Conservation (phyloP, 768 basidiomycete genomes). For the Russula earlei region DNA sequence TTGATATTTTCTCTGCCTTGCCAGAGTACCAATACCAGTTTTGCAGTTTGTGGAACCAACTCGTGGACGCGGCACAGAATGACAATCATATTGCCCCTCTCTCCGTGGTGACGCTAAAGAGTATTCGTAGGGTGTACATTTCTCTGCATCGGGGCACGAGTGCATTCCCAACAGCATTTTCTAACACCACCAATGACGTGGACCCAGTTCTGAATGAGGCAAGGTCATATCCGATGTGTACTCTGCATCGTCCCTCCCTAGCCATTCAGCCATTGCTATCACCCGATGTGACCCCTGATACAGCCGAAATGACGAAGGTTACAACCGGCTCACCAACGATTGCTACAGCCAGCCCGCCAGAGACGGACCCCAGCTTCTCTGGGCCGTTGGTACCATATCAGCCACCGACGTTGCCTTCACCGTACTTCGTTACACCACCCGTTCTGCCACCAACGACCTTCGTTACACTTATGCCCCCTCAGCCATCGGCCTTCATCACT, state of each 20-base stretch:
- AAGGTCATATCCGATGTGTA: neutral
- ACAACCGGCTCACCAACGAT: no score
- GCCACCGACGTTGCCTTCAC: no score
- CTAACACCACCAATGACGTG: neutral
- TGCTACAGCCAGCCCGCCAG: no score
- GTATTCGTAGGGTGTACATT: neutral
- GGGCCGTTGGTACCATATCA: no score
- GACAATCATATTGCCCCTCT: neutral
- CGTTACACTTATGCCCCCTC: no score
- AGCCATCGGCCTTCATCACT: no score
- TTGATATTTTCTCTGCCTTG: neutral
- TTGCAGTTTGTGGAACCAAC: slow-evolving; percentile 2
- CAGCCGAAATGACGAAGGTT: no score
- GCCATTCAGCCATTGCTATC: neutral
- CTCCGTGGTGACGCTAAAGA: neutral
- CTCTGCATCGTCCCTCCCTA: neutral
- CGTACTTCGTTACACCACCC: no score
- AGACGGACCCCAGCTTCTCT: no score
- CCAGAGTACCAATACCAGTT: neutral
- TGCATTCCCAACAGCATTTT: neutral
- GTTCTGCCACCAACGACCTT: no score
- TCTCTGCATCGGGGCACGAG: neutral
- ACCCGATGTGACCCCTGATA: neutral
- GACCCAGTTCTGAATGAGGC: neutral
- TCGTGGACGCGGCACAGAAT: neutral